Evolutionary conservation across 139 green algal genomes (phyloP), one percentile per base, ranked within the genome.

Genomic region (Trebouxia sp.): DNA sequence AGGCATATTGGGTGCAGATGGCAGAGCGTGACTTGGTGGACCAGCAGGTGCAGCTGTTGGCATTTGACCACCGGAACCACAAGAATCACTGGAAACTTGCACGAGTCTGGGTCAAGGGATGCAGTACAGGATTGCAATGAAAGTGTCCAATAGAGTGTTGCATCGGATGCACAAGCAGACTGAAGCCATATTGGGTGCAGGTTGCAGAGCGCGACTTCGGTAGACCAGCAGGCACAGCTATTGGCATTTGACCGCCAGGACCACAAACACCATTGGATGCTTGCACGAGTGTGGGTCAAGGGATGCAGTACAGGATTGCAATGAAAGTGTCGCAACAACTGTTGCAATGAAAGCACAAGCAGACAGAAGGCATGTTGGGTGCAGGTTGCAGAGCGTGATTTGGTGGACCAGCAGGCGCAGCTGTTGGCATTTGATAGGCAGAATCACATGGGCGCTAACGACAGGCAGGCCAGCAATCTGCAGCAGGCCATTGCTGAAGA

Each of bases 31-130:
- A 82, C 1, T 85, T 85, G 20, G 86, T 97, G 0, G 87, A 90
- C 3, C 65, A 77, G 35, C 84, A 94, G 78, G 91, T 91, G 22
- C 78, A 83, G 76, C 84, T 98, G 32, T 85, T 96, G 32, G 89
- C 93, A 5, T 98, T 98, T 87, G 94, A 98, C 86, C 81, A 91
- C 7, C 83, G 90, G 42, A 97, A 97, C 80, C 90, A 96, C 84
- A 88, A n/a, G n/a, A n/a, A n/a, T n/a, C n/a, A n/a, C n/a, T n/a
- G n/a, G n/a, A n/a, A n/a, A n/a, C n/a, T n/a, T n/a, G n/a, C n/a
- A n/a, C n/a, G n/a, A n/a, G n/a, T n/a, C n/a, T n/a, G n/a, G n/a
- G n/a, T n/a, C n/a, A n/a, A n/a, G n/a, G n/a, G n/a, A n/a, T n/a
- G n/a, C n/a, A n/a, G n/a, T n/a, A n/a, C n/a, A n/a, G n/a, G n/a